These are phyloP conservation scores for Zygosaccharomyces bisporus DNA, from an alignment of 805 yeast genomes.

Conservation along the genomic window DNA sequence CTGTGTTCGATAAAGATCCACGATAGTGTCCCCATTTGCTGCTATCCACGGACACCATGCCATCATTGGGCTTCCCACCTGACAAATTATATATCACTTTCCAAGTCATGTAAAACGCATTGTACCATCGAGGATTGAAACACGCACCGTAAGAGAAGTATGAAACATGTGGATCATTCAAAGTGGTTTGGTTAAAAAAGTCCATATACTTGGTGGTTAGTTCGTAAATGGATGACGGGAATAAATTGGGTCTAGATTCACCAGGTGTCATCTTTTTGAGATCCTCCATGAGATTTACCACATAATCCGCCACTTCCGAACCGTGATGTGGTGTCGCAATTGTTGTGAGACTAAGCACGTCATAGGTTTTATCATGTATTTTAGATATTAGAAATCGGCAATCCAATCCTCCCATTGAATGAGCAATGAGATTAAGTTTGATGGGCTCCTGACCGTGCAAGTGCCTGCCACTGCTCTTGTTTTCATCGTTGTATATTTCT, in stretches of 20 bases:
- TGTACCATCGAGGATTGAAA: conserved; percentile 59
- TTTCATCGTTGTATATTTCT: conserved; percentile 25
- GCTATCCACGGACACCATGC: conserved; percentile 74
- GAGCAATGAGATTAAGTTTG: conserved; percentile 74
- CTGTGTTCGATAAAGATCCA: conserved; percentile 75
- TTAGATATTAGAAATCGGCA: conserved; percentile 68
- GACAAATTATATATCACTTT: conserved; percentile 46
- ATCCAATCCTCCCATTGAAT: conserved; percentile 94
- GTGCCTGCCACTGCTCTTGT: conserved; percentile 6
- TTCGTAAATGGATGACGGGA: conserved; percentile 54
- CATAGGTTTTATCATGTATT: conserved; percentile 44
- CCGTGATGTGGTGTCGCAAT: conserved; percentile 88
- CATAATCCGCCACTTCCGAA: conserved; percentile 73
- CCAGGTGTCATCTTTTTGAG: conserved; percentile 28
- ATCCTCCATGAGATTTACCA: conserved; percentile 38
- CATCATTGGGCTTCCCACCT: conserved; percentile 65
- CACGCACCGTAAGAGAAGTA: conserved; percentile 85
- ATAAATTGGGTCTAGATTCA: conserved; percentile 12
- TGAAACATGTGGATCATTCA: conserved; percentile 56
- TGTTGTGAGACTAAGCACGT: conserved; percentile 75
- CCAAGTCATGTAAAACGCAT: conserved; percentile 63
- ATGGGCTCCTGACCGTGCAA: conserved; percentile 31
- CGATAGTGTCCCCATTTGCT: conserved; percentile 80
- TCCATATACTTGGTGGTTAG: conserved; percentile 54
- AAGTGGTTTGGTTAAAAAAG: conserved; percentile 50